These are phyloP conservation scores for Tuber brumale DNA, from an alignment of 495 filamentous ascomycete species.

Conservation along the genomic window DNA sequence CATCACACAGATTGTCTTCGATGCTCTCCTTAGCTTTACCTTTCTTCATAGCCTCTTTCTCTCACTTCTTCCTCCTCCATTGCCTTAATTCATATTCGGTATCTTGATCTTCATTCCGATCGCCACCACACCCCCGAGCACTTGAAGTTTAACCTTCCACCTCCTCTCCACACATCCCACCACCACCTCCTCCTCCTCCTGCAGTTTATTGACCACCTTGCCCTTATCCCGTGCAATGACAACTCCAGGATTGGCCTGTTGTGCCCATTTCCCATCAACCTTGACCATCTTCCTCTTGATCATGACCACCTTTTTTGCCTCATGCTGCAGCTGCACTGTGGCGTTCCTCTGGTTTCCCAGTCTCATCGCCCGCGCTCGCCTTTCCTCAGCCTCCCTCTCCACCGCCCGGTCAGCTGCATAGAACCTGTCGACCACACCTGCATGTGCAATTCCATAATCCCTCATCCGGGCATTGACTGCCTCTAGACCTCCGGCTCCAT, in stretches of 20 bases:
- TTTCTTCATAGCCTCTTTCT: background rate
- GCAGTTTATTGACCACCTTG: background rate
- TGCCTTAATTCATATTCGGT: background rate
- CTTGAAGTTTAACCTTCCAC: background rate
- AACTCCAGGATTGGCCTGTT: background rate
- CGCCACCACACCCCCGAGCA: background rate
- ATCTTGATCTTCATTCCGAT: background rate
- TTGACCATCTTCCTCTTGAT: background rate
- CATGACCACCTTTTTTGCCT: background rate
- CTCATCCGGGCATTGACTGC: background rate
- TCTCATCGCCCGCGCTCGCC: background rate
- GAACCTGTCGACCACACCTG: background rate
- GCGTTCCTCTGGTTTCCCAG: background rate
- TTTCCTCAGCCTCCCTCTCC: background rate
- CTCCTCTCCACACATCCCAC: background rate
- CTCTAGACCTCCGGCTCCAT: background rate
- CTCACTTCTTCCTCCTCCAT: background rate
- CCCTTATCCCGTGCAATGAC: background rate
- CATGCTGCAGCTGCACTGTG: background rate
- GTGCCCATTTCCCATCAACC: background rate
- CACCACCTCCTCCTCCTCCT: background rate
- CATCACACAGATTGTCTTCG: background rate
- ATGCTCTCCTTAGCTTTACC: background rate
- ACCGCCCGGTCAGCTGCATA: background rate
- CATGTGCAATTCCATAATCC: background rate